Evolutionary conservation across 2,329 filamentous ascomycete species (phyloP).

Genomic region (Fusarium sp.): DNA sequence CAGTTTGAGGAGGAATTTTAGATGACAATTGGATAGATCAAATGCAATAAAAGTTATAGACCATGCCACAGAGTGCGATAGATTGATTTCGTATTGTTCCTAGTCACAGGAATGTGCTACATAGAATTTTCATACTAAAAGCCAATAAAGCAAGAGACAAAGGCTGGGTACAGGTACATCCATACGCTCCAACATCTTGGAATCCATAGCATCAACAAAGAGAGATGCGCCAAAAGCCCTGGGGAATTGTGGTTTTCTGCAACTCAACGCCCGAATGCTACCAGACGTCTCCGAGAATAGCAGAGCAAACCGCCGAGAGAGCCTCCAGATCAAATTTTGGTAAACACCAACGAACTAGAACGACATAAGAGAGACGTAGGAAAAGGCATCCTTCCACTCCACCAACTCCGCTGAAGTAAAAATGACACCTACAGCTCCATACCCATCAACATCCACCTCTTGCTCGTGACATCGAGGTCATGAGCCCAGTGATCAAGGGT

Average conservation of each 20-base stretch:
- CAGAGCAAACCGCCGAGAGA: slow-evolving; percentile 24
- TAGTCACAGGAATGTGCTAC: slow-evolving; percentile 19
- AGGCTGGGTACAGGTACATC: slow-evolving; percentile 14
- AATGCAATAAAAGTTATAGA: slow-evolving; percentile 16
- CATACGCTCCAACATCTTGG: slow-evolving; percentile 31
- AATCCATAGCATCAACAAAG: slow-evolving; percentile 12
- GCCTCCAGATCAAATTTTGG: slow-evolving; percentile 27
- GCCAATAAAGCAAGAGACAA: slow-evolving; percentile 1
- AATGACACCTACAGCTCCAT: slow-evolving; percentile 80
- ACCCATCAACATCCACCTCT: slow-evolving; percentile 86
- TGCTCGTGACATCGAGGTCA: slow-evolving; percentile 75
- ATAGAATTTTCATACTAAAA: slow-evolving; percentile 15
- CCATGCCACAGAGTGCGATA: not conserved
- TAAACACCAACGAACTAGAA: slow-evolving; percentile 32
- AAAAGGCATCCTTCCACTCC: slow-evolving; percentile 29
- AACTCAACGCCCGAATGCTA: slow-evolving; percentile 37
- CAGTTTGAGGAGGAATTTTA: slow-evolving; percentile 72
- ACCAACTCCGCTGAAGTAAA: slow-evolving; percentile 36
- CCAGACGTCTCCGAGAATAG: slow-evolving; percentile 23
- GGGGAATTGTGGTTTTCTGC: slow-evolving; percentile 25
- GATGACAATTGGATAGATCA: slow-evolving; percentile 13
- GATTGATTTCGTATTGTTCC: slow-evolving; percentile 26
- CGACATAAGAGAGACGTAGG: slow-evolving; percentile 32
- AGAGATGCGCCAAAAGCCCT: slow-evolving; percentile 31
- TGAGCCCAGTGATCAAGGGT: slow-evolving; percentile 82